A percentile compares a stretch with the other conserved stretches of the same genome.
Evolutionary conservation across 2,329 filamentous ascomycete genomes (phyloP).

Genomic region (Aspergillus bombycis): DNA sequence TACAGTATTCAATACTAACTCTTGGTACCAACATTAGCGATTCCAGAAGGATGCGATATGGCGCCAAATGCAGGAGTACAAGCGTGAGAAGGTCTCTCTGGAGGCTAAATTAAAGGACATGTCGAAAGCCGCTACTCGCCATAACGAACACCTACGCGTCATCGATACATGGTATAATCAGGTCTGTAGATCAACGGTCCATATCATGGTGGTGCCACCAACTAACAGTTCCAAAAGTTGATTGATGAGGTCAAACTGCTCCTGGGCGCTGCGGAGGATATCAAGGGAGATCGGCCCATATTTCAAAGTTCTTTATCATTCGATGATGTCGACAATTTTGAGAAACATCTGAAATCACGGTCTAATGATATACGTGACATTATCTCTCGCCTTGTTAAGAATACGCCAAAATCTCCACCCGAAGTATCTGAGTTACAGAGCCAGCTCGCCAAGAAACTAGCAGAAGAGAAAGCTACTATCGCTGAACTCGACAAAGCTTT

Average conservation of each 20-base stretch:
- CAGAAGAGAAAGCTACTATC: slow-evolving; percentile 79
- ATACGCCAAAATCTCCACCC: slow-evolving; percentile 54
- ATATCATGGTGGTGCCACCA: background rate
- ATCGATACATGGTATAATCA: slow-evolving; percentile 95
- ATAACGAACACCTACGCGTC: slow-evolving; percentile 89
- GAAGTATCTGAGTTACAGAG: slow-evolving; percentile 74
- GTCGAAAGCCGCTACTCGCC: slow-evolving; percentile 74
- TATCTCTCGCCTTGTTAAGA: slow-evolving; percentile 69
- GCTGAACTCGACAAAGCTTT: slow-evolving; percentile 75
- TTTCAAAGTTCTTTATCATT: slow-evolving; percentile 61
- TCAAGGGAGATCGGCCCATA: slow-evolving; percentile 32
- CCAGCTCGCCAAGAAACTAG: slow-evolving; percentile 74
- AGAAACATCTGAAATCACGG: slow-evolving; percentile 76
- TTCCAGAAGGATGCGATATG: slow-evolving; percentile 96
- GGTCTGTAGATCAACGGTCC: slow-evolving; percentile 56
- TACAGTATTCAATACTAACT: slow-evolving; percentile 15
- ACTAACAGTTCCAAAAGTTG: slow-evolving; percentile 35
- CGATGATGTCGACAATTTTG: slow-evolving; percentile 64
- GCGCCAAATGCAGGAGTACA: slow-evolving; percentile 97
- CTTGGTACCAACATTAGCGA: slow-evolving; percentile 58
- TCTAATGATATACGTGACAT: slow-evolving; percentile 75
- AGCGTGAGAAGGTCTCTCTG: slow-evolving; percentile 80
- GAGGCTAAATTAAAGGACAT: slow-evolving; percentile 81
- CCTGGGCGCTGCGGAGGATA: slow-evolving; percentile 33
- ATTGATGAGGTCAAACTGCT: slow-evolving; percentile 53